phyloP scores from a whole-genome alignment of 192 early-diverging fungal species.

The Coemansia sp. region DNA sequence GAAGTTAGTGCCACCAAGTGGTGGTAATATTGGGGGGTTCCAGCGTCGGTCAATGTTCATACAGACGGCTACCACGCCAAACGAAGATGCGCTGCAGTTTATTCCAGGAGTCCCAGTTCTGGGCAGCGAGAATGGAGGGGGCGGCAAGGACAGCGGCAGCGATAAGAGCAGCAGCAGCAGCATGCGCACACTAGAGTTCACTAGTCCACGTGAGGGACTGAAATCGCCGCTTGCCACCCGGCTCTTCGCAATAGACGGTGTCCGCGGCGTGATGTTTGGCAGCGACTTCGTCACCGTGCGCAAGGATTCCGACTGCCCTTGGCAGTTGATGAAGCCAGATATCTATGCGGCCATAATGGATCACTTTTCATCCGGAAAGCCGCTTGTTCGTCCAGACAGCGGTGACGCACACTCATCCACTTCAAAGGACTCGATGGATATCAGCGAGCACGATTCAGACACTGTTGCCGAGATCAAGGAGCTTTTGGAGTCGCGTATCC shows the following conservation, averaged over 20 bases:
- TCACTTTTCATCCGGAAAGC: slow-evolving; percentile 81
- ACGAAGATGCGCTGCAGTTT: slow-evolving; percentile 94
- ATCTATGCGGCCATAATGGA: slow-evolving; percentile 96
- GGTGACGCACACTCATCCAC: slow-evolving; percentile 12
- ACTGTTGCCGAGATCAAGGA: slow-evolving; percentile 98
- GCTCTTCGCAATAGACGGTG: slow-evolving; percentile 94
- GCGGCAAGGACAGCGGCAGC: background rate
- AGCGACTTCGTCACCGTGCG: slow-evolving; percentile 95
- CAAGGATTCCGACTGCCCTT: slow-evolving; percentile 84
- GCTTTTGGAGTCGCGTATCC: slow-evolving; percentile 89
- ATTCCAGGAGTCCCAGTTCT: slow-evolving; percentile 90
- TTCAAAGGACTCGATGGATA: slow-evolving; percentile 18
- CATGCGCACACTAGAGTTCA: slow-evolving; percentile 81
- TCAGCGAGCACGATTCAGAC: slow-evolving; percentile 82
- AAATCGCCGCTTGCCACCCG: slow-evolving; percentile 85
- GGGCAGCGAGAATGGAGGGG: slow-evolving; percentile 19
- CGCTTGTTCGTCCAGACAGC: slow-evolving; percentile 64
- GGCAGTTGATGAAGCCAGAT: slow-evolving; percentile 98
- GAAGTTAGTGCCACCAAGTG: background rate
- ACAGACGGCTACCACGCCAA: slow-evolving; percentile 90
- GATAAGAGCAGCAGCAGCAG: slow-evolving; percentile 8
- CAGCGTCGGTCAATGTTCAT: slow-evolving; percentile 74
- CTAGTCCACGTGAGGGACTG: slow-evolving; percentile 70
- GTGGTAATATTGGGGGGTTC: background rate
- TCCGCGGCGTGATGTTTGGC: slow-evolving; percentile 86